Percentiles rank a stretch among this genome's conserved stretches.
These are phyloP conservation scores for Trichoderma aggressivum DNA, from an alignment of 2,329 filamentous ascomycete species.

Conservation along the genomic window DNA sequence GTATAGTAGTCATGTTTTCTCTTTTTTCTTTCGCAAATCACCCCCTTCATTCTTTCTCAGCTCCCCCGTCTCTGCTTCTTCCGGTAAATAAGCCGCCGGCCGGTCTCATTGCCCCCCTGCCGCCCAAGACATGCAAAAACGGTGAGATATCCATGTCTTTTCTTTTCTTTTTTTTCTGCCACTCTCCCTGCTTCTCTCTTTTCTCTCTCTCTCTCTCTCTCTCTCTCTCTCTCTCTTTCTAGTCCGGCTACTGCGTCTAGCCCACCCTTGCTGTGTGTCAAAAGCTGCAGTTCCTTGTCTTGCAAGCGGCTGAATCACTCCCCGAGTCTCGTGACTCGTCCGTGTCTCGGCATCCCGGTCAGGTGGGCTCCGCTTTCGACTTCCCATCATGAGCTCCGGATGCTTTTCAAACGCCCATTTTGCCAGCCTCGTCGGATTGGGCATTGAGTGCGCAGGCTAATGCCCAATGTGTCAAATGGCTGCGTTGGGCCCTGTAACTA, in stretches of 20 bases:
- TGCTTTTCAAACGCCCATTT: neutral
- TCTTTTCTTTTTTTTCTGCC: neutral
- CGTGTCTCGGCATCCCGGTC: neutral
- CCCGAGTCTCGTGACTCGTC: neutral
- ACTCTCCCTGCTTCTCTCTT: neutral
- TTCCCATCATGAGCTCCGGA: neutral
- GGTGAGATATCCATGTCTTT: neutral
- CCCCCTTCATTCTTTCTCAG: neutral
- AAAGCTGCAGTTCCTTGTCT: neutral
- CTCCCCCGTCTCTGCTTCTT: neutral
- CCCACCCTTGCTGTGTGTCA: neutral
- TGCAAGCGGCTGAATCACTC: neutral
- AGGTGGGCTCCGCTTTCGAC: neutral
- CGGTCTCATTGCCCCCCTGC: no score
- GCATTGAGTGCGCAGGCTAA: neutral
- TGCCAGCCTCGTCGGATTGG: neutral
- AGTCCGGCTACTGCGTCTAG: neutral
- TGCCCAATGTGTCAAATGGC: neutral
- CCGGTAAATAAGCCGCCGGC: neutral
- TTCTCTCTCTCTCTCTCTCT: neutral
- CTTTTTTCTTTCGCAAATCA: neutral
- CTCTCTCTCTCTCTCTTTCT: neutral
- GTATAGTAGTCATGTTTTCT: neutral
- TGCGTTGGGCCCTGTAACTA: neutral
- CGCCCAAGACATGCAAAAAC: neutral